Evolutionary conservation across 2,329 filamentous ascomycete genomes (phyloP).

Genomic region (Colletotrichum camelliae): DNA sequence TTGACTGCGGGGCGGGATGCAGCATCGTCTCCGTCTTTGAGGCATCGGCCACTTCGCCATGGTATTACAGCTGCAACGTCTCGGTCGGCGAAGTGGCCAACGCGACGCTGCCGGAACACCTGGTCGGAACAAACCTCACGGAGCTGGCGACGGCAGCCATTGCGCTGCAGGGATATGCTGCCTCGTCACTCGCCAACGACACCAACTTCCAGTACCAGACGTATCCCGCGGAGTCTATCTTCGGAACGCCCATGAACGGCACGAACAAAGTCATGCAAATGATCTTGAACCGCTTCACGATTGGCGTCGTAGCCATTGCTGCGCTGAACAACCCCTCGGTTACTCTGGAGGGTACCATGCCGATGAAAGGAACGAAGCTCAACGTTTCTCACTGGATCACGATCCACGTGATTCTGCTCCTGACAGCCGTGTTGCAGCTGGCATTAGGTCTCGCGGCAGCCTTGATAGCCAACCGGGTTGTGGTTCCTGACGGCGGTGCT

Average conservation of each 20-base stretch:
- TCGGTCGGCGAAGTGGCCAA: constrained; percentile 36
- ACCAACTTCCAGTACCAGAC: constrained; percentile 38
- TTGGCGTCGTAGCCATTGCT: constrained; percentile 38
- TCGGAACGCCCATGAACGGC: constrained; percentile 38
- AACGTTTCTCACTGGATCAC: constrained; percentile 36
- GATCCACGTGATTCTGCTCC: constrained; percentile 35
- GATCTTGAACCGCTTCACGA: constrained; percentile 38
- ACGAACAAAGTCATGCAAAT: constrained; percentile 36
- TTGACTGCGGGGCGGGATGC: constrained; percentile 30
- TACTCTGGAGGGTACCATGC: constrained; percentile 30
- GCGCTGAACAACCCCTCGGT: constrained; percentile 34
- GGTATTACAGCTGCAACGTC: constrained; percentile 48
- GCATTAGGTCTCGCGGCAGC: constrained; percentile 28
- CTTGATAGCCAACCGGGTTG: constrained; percentile 29
- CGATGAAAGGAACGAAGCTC: constrained; percentile 34
- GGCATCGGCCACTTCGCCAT: constrained; percentile 36
- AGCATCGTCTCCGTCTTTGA: constrained; percentile 41
- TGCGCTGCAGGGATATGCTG: constrained; percentile 43
- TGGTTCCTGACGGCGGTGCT: constrained; percentile 23
- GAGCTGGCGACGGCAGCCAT: constrained; percentile 40
- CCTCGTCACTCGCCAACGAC: constrained; percentile 25
- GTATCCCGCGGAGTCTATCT: constrained; percentile 46
- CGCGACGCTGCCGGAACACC: constrained; percentile 39
- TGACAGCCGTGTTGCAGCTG: constrained; percentile 36
- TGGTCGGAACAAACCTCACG: constrained; percentile 38